Base-by-base conservation (phyloP, 192 early-diverging fungal genomes). In the Rhizophagus prolifer region DNA sequence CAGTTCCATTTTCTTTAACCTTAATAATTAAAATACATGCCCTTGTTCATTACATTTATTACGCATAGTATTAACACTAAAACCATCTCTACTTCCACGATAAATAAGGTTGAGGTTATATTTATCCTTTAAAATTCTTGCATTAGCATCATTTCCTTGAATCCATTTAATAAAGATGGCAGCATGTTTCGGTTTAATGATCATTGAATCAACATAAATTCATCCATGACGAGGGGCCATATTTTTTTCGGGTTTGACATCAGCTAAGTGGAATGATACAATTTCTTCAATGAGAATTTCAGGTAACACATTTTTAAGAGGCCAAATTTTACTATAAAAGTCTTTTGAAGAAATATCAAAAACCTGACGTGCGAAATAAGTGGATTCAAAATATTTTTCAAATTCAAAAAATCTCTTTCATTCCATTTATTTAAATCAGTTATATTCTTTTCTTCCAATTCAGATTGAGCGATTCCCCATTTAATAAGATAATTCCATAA, bases 261-360 rank as follows among this genome's bases (percentile, higher is more conserved):
- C 13, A 13, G 46, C 9, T 16, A 30, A 9, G 14, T 31, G 19
- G 8, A 26, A 70, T 10, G 41, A 23, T 9, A 70, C 16, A 23
- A 70, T 26, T 6, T 47, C 9, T 10, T 70, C 68, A 46, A 41
- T 50, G 12, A 70, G 26, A n/a, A 3, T 4, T 28, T 3, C 7
- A 31, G 68, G 68, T 47, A 70, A 4, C 13, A 46, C 26, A n/a
- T n/a, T n/a, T n/a, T n/a, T n/a, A n/a, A n/a, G n/a, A n/a, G n/a
- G n/a, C n/a, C n/a, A n/a, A n/a, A 70, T 16, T 1, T 74, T 21
- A 14, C 46, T 25, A 63, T 63, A 46, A 41, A 74, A 74, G 34
- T 74, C 60, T 9, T 8, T 26, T 28, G 60, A 50, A n/a, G 73
- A 63, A 28, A 71, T 71, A 7, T 71, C 70, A 54, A 71, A 23